Base-by-base conservation (phyloP, 169 alveolate species). In the Cyclospora cayetanensis region DNA sequence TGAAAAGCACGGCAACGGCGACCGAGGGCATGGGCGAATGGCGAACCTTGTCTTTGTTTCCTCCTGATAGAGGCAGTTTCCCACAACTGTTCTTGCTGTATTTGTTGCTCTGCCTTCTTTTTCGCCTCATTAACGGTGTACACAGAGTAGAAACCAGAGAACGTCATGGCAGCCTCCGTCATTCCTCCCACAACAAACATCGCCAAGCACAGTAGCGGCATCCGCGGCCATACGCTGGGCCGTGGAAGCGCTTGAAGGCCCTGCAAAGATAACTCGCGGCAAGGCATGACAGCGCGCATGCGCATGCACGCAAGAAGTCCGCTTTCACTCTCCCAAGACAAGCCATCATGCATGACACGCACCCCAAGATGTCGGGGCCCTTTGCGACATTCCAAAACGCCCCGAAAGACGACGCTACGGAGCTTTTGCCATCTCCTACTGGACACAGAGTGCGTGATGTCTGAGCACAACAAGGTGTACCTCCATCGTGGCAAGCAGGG, bases 141-240 rank as follows among this genome's bases (percentile, higher is more conserved):
- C 1, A 55, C 76, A 22, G 90, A 53, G 43, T 82, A 82, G 68
- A 82, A 82, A n/a, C 90, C 90, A 46, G 90, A 82, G n/a, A 82
- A 66, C 18, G 52, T 31, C 65, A 82, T 53, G 4, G 90, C 90
- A 15, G 90, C 63, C 68, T 82, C 90, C 52, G 63, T n/a, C 1
- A 65, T 43, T 66, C 60, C 63, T 1, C 90, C 90, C 15, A 50
- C 53, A 27, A 82, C 41, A 18, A 82, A 82, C 53, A 82, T 34
- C n/a, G 90, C 52, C n/a, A 39, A 41, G 1, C 76, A 65, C 5
- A 82, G 68, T 7, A 53, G 41, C 2, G 90, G 90, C 9, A 82
- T 31, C 35, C 39, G 60, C 63, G 79, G 90, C 46, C 76, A 31
- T 42, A 82, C 53, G 25, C 39, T n/a, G 15, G 77, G 74, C 50